Conservation (phyloP, 768 basidiomycete genomes). For the Tulasnella sp. region DNA sequence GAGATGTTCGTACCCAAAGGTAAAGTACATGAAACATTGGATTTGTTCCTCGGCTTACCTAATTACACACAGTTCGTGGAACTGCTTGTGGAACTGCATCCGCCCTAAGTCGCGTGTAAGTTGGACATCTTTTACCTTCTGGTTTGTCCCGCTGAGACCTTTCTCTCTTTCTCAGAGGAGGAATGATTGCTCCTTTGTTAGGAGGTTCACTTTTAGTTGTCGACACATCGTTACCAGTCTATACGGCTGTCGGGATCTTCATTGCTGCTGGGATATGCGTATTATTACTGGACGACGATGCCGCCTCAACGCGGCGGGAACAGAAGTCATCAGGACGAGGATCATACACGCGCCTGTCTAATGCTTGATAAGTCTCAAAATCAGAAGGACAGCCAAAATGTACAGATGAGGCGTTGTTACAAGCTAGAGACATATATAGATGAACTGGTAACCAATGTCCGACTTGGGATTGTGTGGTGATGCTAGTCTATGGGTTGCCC, state of each 20-base stretch:
- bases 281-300: conserved; percentile 23
- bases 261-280: conserved; percentile 49
- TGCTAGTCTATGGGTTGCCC: too few relatives aligned
- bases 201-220: conserved; percentile 62
- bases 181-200: conserved; percentile 74
- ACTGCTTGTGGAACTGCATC: conserved; percentile 83
- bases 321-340: too few relatives aligned
- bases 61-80: conserved; percentile 45
- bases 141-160: conserved; percentile 7
- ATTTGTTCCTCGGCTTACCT: not conserved
- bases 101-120: conserved; percentile 70
- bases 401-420: too few relatives aligned
- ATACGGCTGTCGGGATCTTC: conserved; percentile 56
- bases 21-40: conserved; percentile 21
- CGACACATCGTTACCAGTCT: conserved; percentile 59
- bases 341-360: too few relatives aligned
- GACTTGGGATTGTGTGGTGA: too few relatives aligned
- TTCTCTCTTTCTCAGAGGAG: conserved; percentile 41
- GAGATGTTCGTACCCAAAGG: conserved; percentile 50
- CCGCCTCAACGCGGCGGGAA: too few relatives aligned
- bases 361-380: too few relatives aligned
- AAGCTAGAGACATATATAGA: too few relatives aligned
- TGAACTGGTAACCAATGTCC: too few relatives aligned
- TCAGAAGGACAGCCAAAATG: too few relatives aligned
- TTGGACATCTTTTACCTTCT: conserved; percentile 15